Percentiles rank a stretch among this genome's conserved stretches.
These are phyloP conservation scores for Ustilago loliicola DNA, from an alignment of 1,284 basidiomycete species.

Conservation along the genomic window DNA sequence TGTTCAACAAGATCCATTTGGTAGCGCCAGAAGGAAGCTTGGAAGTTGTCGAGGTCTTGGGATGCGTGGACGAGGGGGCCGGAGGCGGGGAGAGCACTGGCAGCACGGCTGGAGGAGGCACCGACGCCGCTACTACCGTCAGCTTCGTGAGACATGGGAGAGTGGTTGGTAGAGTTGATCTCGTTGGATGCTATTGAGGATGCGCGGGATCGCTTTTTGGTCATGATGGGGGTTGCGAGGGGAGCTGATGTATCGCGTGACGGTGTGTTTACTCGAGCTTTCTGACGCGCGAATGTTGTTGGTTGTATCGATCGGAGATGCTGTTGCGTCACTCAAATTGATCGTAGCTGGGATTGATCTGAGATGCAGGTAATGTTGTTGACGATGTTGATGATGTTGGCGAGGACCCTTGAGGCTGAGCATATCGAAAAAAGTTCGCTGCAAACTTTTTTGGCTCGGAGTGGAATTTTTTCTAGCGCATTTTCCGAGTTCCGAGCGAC, in stretches of 20 bases:
- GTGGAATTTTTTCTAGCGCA: constrained; percentile 18
- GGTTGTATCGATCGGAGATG: not conserved
- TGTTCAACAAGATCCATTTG: constrained; percentile 66
- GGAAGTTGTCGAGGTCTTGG: constrained; percentile 57
- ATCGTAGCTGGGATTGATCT: not conserved
- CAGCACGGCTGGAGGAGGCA: constrained; percentile 33
- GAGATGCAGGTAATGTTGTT: not conserved
- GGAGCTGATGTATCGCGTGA: not conserved
- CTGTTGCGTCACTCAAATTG: not conserved
- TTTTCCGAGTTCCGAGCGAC: constrained; percentile 22
- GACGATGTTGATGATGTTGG: constrained; percentile 10
- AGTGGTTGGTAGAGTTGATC: constrained; percentile 12
- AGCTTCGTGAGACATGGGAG: constrained; percentile 6
- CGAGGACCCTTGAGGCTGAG: constrained; percentile 14
- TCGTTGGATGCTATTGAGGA: constrained; percentile 48
- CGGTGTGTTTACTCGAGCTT: not conserved
- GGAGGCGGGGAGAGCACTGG: constrained; percentile 24
- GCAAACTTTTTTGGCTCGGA: constrained; percentile 27
- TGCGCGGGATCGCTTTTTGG: constrained; percentile 49
- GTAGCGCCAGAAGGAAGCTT: constrained; percentile 64
- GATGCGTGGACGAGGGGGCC: constrained; percentile 51
- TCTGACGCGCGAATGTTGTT: not conserved
- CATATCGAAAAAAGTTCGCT: constrained; percentile 17
- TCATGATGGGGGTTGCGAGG: constrained; percentile 20
- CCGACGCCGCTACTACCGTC: constrained; percentile 12